Evolutionary conservation across 495 filamentous ascomycete genomes (phyloP), one percentile per base, ranked within the genome.

Genomic region (Oidiodendron maius): DNA sequence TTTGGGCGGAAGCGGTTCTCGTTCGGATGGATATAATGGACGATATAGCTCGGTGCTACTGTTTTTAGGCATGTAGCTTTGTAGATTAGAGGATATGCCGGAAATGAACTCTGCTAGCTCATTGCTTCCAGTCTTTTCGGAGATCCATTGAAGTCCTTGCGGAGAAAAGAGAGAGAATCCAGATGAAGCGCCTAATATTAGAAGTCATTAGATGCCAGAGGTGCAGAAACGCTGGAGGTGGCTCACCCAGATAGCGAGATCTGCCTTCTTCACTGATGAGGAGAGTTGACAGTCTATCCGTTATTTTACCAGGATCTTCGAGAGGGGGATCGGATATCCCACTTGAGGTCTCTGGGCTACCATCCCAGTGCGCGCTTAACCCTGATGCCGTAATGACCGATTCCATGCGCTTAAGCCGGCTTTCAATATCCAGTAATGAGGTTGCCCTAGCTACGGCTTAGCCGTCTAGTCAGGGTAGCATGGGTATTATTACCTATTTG

Each of bases 271-370:
- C 49, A 28, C 40, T 30, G 3, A 51, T 51, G 2, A 51, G 9
- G 15, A 51, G 21, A 2, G 34, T 46, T 6, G 49, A 51, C 11
- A 51, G 49, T 21, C 30, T 37, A 37, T 37, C 35, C 13, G 35
- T 50, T 69, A 63, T 11, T 74, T 37, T 37, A 17, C 4, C n/a
- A 15, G 35, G n/a, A 37, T 37, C 35, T 15, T 13, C 13, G n/a
- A 4, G 4, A 15, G 35, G 35, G 5, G 35, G 4, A 37, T 37
- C 35, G 35, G n/a, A 15, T 17, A 15, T 37, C 35, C 18, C 35
- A 17, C 35, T 37, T 4, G 4, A 17, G 18, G 4, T 3, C 35
- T 37, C 35, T n/a, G n/a, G n/a, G n/a, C n/a, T n/a, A 13, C n/a
- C n/a, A 6, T 5, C 4, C 35, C 5, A 37, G n/a, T 37, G 35